These are phyloP conservation scores for Fusarium compactum DNA, from an alignment of 2,329 filamentous ascomycete genomes.

Conservation along the genomic window DNA sequence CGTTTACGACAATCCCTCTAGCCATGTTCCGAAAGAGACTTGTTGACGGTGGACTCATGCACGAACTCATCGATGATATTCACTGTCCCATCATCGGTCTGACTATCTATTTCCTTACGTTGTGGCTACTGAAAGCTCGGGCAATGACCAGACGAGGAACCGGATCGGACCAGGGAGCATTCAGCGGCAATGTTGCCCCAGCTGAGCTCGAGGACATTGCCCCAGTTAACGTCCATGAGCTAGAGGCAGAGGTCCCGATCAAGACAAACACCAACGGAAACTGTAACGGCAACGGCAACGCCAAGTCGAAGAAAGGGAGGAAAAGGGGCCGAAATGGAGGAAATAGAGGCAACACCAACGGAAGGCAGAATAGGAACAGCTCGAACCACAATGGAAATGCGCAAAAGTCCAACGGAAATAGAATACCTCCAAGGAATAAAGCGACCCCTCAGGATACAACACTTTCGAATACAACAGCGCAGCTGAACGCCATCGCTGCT, in stretches of 20 bases:
- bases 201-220: background rate
- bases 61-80: background rate
- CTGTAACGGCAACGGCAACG: background rate
- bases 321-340: background rate
- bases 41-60: background rate
- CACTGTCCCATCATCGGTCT: conserved; percentile 9
- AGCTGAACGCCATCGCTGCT: background rate
- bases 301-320: background rate
- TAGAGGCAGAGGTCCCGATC: background rate
- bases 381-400: conserved; percentile 1
- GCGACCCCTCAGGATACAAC: background rate
- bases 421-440: background rate
- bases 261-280: background rate
- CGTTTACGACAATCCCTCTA: conserved; percentile 20
- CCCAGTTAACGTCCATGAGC: background rate
- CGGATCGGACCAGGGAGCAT: background rate
- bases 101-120: conserved; percentile 8
- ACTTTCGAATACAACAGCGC: background rate
- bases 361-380: background rate
- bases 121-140: background rate
- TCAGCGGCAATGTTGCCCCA: background rate
- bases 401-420: background rate
- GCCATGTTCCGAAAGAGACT: conserved; percentile 9
- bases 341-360: background rate
- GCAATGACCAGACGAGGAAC: background rate